Percentiles rank a stretch among this genome's conserved stretches.
These are phyloP conservation scores for Aspergillus saccharolyticus DNA, from an alignment of 495 filamentous ascomycete genomes.

Conservation along the genomic window DNA sequence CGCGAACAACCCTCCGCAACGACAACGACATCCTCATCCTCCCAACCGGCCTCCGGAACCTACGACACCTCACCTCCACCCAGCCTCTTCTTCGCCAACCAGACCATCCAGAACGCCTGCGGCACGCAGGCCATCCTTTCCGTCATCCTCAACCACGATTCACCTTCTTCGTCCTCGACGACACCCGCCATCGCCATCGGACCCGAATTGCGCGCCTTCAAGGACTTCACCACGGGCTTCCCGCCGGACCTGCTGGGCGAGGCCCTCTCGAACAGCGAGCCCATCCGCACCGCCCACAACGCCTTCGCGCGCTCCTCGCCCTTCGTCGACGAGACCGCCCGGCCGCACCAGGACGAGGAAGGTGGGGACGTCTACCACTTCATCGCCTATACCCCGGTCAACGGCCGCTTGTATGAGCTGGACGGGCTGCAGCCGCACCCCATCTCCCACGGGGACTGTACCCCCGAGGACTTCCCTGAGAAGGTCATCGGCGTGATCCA, in stretches of 20 bases:
- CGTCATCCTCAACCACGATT: constrained; percentile 81
- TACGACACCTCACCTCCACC: constrained; percentile 65
- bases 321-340: constrained; percentile 83
- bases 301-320: constrained; percentile 83
- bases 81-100: constrained; percentile 85
- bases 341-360: constrained; percentile 51
- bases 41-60: constrained; percentile 48
- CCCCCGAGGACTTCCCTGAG: constrained; percentile 63
- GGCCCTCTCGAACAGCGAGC: constrained; percentile 64
- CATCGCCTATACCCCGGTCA: constrained; percentile 84
- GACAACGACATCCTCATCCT: constrained; percentile 48
- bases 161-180: constrained; percentile 12
- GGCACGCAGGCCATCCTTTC: constrained; percentile 94
- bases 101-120: constrained; percentile 99
- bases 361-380: constrained; percentile 89
- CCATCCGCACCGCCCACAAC: constrained; percentile 90
- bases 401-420: constrained; percentile 81
- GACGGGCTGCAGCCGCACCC: constrained; percentile 92
- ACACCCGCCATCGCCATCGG: constrained; percentile 49
- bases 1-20: constrained; percentile 60
- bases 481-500: constrained; percentile 84
- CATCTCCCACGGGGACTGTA: constrained; percentile 77
- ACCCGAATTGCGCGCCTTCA: constrained; percentile 65
- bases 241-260: constrained; percentile 73
- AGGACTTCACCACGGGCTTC: constrained; percentile 84